Percentiles rank a stretch among this genome's conserved stretches.
Conservation (phyloP, 139 green algal genomes). For the Tetradesmus obliquus region DNA sequence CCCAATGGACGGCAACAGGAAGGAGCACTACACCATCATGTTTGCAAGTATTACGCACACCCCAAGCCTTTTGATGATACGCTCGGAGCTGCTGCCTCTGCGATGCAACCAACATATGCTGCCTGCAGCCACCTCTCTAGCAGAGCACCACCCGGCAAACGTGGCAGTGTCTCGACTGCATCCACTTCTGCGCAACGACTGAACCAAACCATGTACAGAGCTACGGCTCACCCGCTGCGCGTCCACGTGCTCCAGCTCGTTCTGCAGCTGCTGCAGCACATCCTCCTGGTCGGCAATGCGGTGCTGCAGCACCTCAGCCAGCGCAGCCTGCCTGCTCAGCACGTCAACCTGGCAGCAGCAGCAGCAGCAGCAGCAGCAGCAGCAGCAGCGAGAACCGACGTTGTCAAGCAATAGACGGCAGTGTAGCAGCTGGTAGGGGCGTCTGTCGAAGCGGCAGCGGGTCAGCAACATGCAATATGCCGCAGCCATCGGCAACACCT, state of each 20-base stretch:
- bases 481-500: too few relatives aligned
- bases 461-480: not conserved
- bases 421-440: not conserved
- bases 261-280: slow-evolving; percentile 44
- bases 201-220: not conserved
- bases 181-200: too few relatives aligned
- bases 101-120: too few relatives aligned
- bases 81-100: too few relatives aligned
- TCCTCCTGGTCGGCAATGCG: slow-evolving; percentile 46
- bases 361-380: not conserved
- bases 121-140: too few relatives aligned
- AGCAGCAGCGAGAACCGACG: not conserved
- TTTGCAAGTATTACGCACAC: too few relatives aligned
- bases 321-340: slow-evolving; percentile 35
- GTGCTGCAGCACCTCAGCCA: slow-evolving; percentile 47
- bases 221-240: slow-evolving; percentile 18
- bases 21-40: too few relatives aligned
- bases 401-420: not conserved
- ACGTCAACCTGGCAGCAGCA: slow-evolving; percentile 36
- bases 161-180: too few relatives aligned
- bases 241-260: slow-evolving; percentile 44
- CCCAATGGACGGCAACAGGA: too few relatives aligned
- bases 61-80: too few relatives aligned
- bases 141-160: too few relatives aligned
- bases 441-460: not conserved